Percentiles rank a stretch among this genome's conserved stretches.
These are phyloP conservation scores for Penicillium expansum DNA, from an alignment of 2,329 filamentous ascomycete species.

Conservation along the genomic window DNA sequence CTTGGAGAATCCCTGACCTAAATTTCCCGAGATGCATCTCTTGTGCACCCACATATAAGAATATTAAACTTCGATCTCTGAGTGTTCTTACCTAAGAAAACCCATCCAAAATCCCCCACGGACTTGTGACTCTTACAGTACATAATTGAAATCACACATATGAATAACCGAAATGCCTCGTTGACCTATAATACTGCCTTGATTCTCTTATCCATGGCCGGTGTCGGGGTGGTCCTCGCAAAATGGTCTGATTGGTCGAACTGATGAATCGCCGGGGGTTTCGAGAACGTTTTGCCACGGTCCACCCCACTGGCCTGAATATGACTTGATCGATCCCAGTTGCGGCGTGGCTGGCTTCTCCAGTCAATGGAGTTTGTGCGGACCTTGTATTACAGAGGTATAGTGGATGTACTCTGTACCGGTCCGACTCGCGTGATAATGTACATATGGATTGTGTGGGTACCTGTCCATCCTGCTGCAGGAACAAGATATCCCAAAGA, in stretches of 20 bases:
- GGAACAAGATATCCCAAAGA: neutral
- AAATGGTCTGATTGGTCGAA: neutral
- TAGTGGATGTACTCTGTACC: neutral
- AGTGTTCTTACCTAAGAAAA: neutral
- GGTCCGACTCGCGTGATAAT: neutral
- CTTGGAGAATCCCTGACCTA: slow-evolving; percentile 19
- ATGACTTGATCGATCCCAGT: slow-evolving; percentile 15
- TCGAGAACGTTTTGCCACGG: slow-evolving; percentile 38
- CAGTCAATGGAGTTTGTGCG: slow-evolving; percentile 14
- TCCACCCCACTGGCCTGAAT: slow-evolving; percentile 21
- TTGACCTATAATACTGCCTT: slow-evolving; percentile 14
- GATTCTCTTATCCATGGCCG: slow-evolving; percentile 24
- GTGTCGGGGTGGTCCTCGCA: slow-evolving; percentile 24
- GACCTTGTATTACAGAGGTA: slow-evolving; percentile 8
- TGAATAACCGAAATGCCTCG: slow-evolving; percentile 7
- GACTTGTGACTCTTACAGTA: slow-evolving; percentile 5
- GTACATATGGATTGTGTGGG: neutral
- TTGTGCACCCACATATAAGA: neutral
- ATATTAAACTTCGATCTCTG: neutral
- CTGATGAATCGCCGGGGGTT: slow-evolving; percentile 15
- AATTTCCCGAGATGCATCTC: slow-evolving; percentile 1
- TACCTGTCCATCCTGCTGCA: slow-evolving; percentile 8
- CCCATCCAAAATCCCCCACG: neutral
- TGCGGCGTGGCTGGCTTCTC: slow-evolving; percentile 18
- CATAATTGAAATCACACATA: slow-evolving; percentile 8